Evolutionary conservation across 2,329 filamentous ascomycete species (phyloP).

Genomic region (Cladosporium sp.): DNA sequence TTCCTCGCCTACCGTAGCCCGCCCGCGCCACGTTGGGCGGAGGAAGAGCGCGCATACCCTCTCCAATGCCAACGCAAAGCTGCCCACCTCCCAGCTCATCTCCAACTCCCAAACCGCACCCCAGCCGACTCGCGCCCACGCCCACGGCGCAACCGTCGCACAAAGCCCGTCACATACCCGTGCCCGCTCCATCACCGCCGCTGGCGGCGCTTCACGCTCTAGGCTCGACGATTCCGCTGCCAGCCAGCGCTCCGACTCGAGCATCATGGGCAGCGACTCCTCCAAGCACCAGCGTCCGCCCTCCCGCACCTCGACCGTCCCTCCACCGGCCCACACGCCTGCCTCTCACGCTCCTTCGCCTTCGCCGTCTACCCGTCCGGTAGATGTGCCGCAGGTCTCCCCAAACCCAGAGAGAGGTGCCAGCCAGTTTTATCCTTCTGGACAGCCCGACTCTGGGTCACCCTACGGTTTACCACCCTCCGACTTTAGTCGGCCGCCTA

Average conservation of each 20-base stretch:
- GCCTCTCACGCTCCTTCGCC: slow-evolving; percentile 6
- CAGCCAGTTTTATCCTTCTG: slow-evolving; percentile 18
- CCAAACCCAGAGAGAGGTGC: not conserved
- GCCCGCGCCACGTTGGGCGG: slow-evolving; percentile 12
- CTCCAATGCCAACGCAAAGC: slow-evolving; percentile 12
- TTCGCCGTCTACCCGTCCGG: slow-evolving; percentile 8
- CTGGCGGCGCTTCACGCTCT: slow-evolving; percentile 3
- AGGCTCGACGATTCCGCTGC: slow-evolving; percentile 4
- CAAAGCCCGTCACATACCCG: slow-evolving; percentile 21
- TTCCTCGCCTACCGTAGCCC: slow-evolving; percentile 12
- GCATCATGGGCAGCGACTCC: slow-evolving; percentile 11
- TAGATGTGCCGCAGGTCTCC: slow-evolving; percentile 9
- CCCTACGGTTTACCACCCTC: slow-evolving; percentile 35
- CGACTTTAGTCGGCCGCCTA: slow-evolving; percentile 67
- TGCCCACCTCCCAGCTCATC: slow-evolving; percentile 18
- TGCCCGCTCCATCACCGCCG: slow-evolving; percentile 28
- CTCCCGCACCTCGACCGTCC: slow-evolving; percentile 9
- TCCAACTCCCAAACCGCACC: slow-evolving; percentile 17
- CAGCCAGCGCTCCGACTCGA: slow-evolving; percentile 11
- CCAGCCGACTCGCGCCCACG: slow-evolving; percentile 16
- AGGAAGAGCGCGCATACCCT: slow-evolving; percentile 13
- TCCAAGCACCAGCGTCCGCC: slow-evolving; percentile 9
- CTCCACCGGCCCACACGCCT: slow-evolving; percentile 11
- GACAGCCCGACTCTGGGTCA: slow-evolving; percentile 23
- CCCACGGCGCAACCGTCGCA: slow-evolving; percentile 16